phyloP scores from a whole-genome alignment of 1,284 basidiomycete genomes.

The Cryptococcus deneoformans region DNA sequence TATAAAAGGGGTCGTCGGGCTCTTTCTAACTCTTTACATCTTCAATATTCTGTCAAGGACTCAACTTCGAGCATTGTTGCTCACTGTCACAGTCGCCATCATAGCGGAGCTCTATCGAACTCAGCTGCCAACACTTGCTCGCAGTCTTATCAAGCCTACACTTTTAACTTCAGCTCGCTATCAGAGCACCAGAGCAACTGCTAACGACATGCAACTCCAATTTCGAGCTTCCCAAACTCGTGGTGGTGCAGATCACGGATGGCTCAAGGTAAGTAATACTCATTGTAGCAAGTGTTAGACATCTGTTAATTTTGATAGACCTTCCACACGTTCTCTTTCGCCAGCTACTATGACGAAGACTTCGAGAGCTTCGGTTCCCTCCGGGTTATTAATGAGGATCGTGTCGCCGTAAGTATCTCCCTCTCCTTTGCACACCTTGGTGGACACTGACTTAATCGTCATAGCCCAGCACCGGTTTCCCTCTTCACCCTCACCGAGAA shows the following conservation, averaged over 20 bases:
- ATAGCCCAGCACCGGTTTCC: slow-evolving; percentile 71
- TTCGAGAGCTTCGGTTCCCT: slow-evolving; percentile 48
- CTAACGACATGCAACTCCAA: slow-evolving; percentile 19
- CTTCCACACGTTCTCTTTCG: slow-evolving; percentile 83
- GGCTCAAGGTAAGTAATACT: slow-evolving; percentile 76
- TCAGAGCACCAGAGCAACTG: no score
- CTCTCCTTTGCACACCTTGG: not conserved
- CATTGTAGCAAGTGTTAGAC: not conserved
- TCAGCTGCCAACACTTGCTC: not conserved
- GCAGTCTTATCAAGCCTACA: no score
- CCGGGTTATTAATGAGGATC: slow-evolving; percentile 79
- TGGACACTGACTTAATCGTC: not conserved
- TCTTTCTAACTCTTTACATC: no score
- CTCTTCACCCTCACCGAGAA: slow-evolving; percentile 75
- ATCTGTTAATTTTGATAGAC: slow-evolving; percentile 49
- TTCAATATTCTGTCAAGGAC: no score
- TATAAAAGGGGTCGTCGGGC: no score
- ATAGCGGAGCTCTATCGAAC: slow-evolving; percentile 2
- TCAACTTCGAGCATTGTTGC: no score
- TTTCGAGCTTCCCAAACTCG: slow-evolving; percentile 63
- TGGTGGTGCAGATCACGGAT: slow-evolving; percentile 77
- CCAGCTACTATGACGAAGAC: slow-evolving; percentile 61
- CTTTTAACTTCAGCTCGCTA: no score
- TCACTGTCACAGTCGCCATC: slow-evolving; percentile 3
- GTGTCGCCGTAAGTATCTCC: slow-evolving; percentile 57